Base-by-base conservation (phyloP, 306 rosid species). In the Inga leiocalycina region DNA sequence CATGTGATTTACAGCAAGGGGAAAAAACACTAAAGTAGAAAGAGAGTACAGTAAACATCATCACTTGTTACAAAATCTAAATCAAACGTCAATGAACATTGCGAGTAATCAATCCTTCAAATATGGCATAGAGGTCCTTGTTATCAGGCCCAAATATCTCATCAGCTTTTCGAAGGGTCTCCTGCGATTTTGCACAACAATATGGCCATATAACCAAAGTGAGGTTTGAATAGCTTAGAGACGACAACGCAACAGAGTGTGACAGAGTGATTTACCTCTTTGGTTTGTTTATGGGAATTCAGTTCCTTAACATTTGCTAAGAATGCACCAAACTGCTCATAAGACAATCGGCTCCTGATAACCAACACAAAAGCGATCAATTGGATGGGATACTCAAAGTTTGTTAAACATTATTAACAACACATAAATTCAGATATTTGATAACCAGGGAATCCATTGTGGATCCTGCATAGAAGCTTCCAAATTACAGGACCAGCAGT, bases 311-410 rank as follows among this genome's bases (percentile, higher is more conserved):
- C 99, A 88, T 89, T 97, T 71, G 97, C 88, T 69, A 97, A 86
- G 86, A 97, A 97, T 80, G 98, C 94, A 82, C 99, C 92, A 87
- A 97, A 97, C 84, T 94, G 98, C 90, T 94, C 98, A 64, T 92
- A 94, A 32, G 98, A 92, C 89, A 96, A 81, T 45, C 99, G 99
- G 82, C 92, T 91, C 98, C 99, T 96, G 83, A 82, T 45, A 39
- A 79, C 79, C 83, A 79, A 80, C 75, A 37, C 22, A 3, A 74
- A 39, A n/a, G 35, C 52, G 2, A 82, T 44, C 30, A 80, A 41
- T 45, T 45, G 16, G 77, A 45, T 62, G 24, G 49, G 68, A 27
- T 54, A 69, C 64, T 30, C n/a, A 14, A 43, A 76, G 61, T 52
- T 15, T 52, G 68, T 64, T 10, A 62, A 79, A 65, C 41, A 43